These are phyloP conservation scores for Rubroboletus pulcherrimus DNA, from an alignment of 768 basidiomycete species.

Conservation along the genomic window DNA sequence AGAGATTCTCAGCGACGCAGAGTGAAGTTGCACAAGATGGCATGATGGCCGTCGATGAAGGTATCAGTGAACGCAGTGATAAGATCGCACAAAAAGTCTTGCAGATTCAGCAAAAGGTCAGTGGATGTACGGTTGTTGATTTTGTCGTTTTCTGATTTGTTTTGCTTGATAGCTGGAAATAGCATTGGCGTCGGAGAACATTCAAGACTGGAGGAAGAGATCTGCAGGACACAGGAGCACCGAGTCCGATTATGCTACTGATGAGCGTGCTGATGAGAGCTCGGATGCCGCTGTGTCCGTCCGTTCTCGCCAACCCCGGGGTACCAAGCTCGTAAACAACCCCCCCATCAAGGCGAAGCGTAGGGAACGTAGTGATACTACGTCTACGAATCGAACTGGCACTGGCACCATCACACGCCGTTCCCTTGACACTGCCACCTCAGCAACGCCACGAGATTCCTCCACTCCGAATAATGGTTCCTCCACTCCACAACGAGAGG, in stretches of 20 bases:
- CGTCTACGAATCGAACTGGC: conserved; percentile 57
- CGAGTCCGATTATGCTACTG: conserved; percentile 29
- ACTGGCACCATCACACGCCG: conserved; percentile 26
- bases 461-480: conserved; percentile 25
- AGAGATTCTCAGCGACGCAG: conserved; percentile 74
- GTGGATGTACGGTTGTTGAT: conserved; percentile 13
- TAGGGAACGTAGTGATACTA: conserved; percentile 54
- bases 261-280: conserved; percentile 56
- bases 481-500: conserved; percentile 30
- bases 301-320: conserved; percentile 40
- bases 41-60: conserved; percentile 84
- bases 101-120: conserved; percentile 88
- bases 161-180: conserved; percentile 57
- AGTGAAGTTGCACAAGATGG: conserved; percentile 66
- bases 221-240: conserved; percentile 21
- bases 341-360: conserved; percentile 38
- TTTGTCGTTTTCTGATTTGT: conserved; percentile 5
- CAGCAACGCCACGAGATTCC: conserved; percentile 29
- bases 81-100: conserved; percentile 84
- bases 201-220: conserved; percentile 32
- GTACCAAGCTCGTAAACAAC: conserved; percentile 31
- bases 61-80: conserved; percentile 80
- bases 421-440: conserved; percentile 23
- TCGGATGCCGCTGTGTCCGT: conserved; percentile 43
- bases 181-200: conserved; percentile 60